Evolutionary conservation across 768 basidiomycete genomes (phyloP), one percentile per base, ranked within the genome.

Genomic region (Mycena filopes): DNA sequence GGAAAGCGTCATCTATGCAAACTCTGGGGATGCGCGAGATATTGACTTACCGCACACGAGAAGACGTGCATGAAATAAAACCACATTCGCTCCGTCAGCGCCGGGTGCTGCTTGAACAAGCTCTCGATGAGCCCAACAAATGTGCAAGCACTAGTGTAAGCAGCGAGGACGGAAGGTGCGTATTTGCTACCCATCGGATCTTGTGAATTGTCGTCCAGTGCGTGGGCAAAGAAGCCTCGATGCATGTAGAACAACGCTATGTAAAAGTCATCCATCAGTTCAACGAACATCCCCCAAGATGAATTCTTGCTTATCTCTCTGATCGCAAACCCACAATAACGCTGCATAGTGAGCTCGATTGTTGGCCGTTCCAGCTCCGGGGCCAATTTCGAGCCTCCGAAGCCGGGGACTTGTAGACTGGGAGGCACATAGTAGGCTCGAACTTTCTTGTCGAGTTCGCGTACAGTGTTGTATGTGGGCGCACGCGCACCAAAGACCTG

Each of bases 181-280:
- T 87, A 92, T 72, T 86, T 89, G 80, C 88, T 88, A 4, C 87
- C 86, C 78, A 91, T 86, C 6, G 89, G 89, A 73, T 92, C 89
- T 9, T 74, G 77, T 0, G 88, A 85, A 60, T 75, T 83, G 65
- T 90, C 89, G 70, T 89, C 87, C 59, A 92, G 74, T 0, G 89
- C 89, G 60, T 87, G 86, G 1, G 89, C 89, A 71, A 92, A 92
- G 79, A 88, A 92, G 8, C 89, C 89, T 50, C 90, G 83, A 75
- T 92, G 89, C 82, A 92, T 87, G 69, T 91, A 91, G 71, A 91
- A 89, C 29, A 90, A 74, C 15, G 86, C 89, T 90, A 65, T 26
- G 49, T 38, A 49, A 40, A 31, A 56, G 65, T 64, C 42, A 53
- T 55, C 48, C 29, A n/a, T 59, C 1, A 60, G 21, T 38, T 26